Evolutionary conservation across 2,329 filamentous ascomycete species (phyloP).

Genomic region (Fusarium sp.): DNA sequence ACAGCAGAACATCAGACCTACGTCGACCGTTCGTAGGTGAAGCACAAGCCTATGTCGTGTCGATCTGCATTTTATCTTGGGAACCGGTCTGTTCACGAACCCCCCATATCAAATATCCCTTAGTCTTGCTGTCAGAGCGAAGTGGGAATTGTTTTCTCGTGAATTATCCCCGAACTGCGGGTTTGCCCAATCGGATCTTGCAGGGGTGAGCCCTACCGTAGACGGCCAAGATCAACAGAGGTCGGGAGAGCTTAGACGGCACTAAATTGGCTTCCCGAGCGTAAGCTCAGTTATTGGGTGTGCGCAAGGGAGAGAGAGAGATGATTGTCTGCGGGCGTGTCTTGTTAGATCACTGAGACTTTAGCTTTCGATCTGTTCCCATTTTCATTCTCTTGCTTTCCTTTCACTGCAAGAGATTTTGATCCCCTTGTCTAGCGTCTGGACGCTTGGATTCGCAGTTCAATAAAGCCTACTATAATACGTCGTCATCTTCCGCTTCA

Average conservation of each 20-base stretch:
- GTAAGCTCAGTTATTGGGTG: not conserved
- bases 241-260: constrained; percentile 22
- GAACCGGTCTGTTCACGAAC: not conserved
- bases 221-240: constrained; percentile 32
- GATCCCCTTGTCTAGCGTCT: constrained; percentile 18
- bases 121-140: constrained; percentile 11
- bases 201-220: constrained; percentile 20
- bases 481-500: constrained; percentile 26
- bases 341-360: not conserved
- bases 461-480: constrained; percentile 29
- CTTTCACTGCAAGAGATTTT: constrained; percentile 14
- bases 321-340: not conserved
- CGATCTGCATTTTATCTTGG: constrained; percentile 24
- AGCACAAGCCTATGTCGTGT: not conserved
- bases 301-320: constrained; percentile 27
- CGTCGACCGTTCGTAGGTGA: not conserved
- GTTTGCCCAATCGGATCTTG: constrained; percentile 33
- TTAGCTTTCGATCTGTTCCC: not conserved
- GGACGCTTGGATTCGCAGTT: not conserved
- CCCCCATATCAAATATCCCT: not conserved
- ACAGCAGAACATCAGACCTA: not conserved
- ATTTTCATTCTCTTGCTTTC: not conserved
- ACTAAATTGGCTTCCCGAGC: constrained; percentile 26
- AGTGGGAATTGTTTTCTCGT: not conserved
- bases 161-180: constrained; percentile 26